Evolutionary conservation across 176 grass and related monocot species (phyloP).

Genomic region (Hordeum vulgare): MorexV3_pseudomolecules_assembly NC_058523.1:461917575-461918074

Average conservation of each 20-base stretch:
- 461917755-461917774: neutral
- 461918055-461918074: constrained; percentile 17
- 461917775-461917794: constrained; percentile 19
- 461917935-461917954: neutral
- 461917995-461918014: neutral
- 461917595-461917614: too few species aligned
- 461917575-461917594: neutral
- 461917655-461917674: constrained; percentile 66
- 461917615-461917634: neutral
- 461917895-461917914: constrained; percentile 6
- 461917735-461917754: neutral
- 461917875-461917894: neutral
- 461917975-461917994: neutral
- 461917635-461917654: neutral
- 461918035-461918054: neutral
- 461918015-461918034: constrained; percentile 17
- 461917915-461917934: neutral
- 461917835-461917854: neutral
- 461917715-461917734: constrained; percentile 79
- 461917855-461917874: neutral
- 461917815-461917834: neutral
- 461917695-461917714: constrained; percentile 90
- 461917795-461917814: constrained; percentile 7
- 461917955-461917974: neutral
- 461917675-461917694: constrained; percentile 96